These are phyloP conservation scores for Dipteronia dyeriana DNA, from an alignment of 345 rosid genomes.

Conservation along the genomic window DNA sequence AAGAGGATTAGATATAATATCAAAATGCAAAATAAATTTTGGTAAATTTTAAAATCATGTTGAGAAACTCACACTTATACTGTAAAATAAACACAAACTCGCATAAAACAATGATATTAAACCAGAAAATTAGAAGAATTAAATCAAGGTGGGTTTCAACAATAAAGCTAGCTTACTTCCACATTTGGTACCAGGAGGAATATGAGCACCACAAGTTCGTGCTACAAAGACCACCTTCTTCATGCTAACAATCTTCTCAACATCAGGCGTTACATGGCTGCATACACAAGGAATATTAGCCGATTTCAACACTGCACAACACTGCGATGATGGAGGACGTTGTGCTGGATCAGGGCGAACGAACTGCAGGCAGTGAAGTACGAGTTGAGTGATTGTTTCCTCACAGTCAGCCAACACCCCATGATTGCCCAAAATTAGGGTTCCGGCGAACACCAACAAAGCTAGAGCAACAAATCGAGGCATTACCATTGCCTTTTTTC, in stretches of 20 bases:
- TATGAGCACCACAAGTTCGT: conserved; percentile 40
- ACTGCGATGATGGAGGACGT: conserved; percentile 30
- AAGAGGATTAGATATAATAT: no score
- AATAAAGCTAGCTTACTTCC: conserved; percentile 36
- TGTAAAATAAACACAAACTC: no score
- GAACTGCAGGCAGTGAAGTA: no score
- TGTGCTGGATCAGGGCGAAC: no score
- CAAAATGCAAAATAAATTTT: no score
- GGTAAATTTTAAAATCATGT: no score
- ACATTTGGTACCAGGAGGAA: conserved; percentile 41
- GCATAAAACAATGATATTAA: no score
- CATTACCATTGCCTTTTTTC: background rate
- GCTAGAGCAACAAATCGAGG: background rate
- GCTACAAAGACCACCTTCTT: conserved; percentile 46
- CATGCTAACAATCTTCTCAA: conserved; percentile 36
- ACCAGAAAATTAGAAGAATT: background rate
- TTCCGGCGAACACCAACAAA: background rate
- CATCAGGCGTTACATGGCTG: conserved; percentile 26
- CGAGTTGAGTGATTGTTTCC: background rate
- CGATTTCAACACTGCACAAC: conserved; percentile 26
- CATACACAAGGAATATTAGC: conserved; percentile 37
- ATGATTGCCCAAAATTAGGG: background rate
- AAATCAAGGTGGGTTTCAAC: background rate
- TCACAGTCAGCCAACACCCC: background rate
- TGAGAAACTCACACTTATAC: no score